A percentile compares a stretch with the other conserved stretches of the same genome.
These are phyloP conservation scores for Lagenidium giganteum DNA, from an alignment of 352 stramenopile genomes.

Conservation along the genomic window DNA sequence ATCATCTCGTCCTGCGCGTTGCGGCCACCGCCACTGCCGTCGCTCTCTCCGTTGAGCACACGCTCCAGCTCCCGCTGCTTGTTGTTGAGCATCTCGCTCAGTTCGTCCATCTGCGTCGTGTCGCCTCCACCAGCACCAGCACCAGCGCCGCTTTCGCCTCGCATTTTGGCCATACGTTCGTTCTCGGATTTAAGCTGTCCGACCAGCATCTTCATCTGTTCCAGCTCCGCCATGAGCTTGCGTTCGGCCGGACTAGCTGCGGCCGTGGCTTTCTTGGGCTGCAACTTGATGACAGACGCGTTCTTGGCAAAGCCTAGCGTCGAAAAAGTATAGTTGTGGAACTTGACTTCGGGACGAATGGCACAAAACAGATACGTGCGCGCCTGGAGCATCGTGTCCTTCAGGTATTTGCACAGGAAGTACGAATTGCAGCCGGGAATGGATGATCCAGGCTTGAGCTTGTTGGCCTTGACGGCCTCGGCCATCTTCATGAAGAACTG, in stretches of 20 bases:
- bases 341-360: slow-evolving; percentile 91
- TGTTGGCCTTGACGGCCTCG: slow-evolving; percentile 92
- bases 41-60: slow-evolving; percentile 49
- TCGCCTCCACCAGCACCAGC: slow-evolving; percentile 14
- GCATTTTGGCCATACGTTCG: slow-evolving; percentile 62
- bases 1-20: slow-evolving; percentile 81
- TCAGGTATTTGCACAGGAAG: slow-evolving; percentile 95
- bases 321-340: slow-evolving; percentile 91
- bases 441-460: slow-evolving; percentile 89
- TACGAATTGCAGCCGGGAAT: slow-evolving; percentile 94
- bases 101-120: slow-evolving; percentile 47
- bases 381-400: slow-evolving; percentile 94
- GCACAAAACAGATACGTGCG: slow-evolving; percentile 93
- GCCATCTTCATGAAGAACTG: slow-evolving; percentile 98
- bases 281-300: slow-evolving; percentile 91
- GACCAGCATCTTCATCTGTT: slow-evolving; percentile 91
- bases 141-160: slow-evolving; percentile 20
- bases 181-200: slow-evolving; percentile 80
- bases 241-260: slow-evolving; percentile 87
- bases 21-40: slow-evolving; percentile 22
- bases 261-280: slow-evolving; percentile 92
- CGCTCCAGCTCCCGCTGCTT: slow-evolving; percentile 74
- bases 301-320: slow-evolving; percentile 95
- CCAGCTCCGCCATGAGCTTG: slow-evolving; percentile 92
- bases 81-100: slow-evolving; percentile 55